Evolutionary conservation across 441 rosid genomes (phyloP).

Genomic region (Pelargonium hybrid): DNA sequence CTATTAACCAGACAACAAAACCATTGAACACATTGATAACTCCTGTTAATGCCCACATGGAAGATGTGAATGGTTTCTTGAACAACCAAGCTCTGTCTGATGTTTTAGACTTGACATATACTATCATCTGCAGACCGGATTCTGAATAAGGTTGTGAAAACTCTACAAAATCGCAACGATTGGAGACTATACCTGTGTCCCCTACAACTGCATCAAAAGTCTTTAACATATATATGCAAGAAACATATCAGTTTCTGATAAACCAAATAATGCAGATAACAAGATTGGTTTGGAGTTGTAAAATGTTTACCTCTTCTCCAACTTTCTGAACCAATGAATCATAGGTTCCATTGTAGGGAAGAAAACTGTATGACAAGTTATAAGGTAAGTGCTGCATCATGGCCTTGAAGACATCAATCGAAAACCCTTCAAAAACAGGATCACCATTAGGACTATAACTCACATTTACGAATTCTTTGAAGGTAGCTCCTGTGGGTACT

Average conservation of each 20-base stretch:
- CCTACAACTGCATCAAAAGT: conserved; percentile 15
- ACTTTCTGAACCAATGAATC: conserved; percentile 4
- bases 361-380: neutral
- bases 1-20: conserved; percentile 30
- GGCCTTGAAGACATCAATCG: conserved; percentile 11
- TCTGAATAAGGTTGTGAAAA: conserved; percentile 22
- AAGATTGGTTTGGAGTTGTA: neutral
- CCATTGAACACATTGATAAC: conserved; percentile 22
- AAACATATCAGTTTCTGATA: neutral
- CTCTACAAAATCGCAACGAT: neutral
- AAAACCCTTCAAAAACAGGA: conserved; percentile 4
- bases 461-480: conserved; percentile 14
- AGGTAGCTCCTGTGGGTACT: conserved; percentile 5
- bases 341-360: neutral
- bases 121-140: conserved; percentile 15
- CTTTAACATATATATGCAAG: neutral
- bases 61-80: conserved; percentile 24
- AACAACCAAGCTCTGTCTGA: conserved; percentile 22
- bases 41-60: conserved; percentile 23
- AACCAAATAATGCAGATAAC: neutral
- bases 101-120: neutral
- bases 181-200: conserved; percentile 14
- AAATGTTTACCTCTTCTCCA: neutral
- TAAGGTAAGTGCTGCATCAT: neutral
- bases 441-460: conserved; percentile 1